Conservation (phyloP, 1,139 yeast species). For the Yamadazyma sp. region DNA sequence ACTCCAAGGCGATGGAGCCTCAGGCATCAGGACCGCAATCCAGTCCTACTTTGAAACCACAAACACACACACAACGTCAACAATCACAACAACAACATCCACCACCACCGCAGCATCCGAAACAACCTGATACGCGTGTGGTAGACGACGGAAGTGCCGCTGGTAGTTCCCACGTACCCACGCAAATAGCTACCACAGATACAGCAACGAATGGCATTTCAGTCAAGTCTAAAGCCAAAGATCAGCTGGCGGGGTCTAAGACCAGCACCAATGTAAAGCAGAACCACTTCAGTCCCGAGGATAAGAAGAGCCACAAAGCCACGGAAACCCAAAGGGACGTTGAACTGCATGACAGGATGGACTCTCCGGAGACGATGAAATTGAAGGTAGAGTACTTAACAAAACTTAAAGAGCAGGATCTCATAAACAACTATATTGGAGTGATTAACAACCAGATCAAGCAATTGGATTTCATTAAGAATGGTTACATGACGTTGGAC, state of each 20-base stretch:
- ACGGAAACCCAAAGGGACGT: neutral
- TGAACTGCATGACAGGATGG: conserved; percentile 1
- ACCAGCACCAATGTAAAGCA: neutral
- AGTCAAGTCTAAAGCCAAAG: neutral
- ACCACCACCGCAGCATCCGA: no score
- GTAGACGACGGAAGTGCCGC: neutral
- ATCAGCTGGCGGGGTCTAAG: neutral
- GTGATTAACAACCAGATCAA: conserved; percentile 46
- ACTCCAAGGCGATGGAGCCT: neutral
- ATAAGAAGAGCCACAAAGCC: neutral
- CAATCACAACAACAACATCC: no score
- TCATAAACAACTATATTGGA: conserved; percentile 46
- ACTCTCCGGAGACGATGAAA: conserved; percentile 21
- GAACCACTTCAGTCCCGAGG: neutral
- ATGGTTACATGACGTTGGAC: conserved; percentile 48
- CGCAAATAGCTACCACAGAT: no score
- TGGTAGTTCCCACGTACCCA: neutral
- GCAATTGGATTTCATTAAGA: conserved; percentile 46
- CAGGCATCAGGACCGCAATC: neutral
- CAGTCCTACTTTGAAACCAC: no score
- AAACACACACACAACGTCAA: no score
- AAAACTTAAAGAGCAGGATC: conserved; percentile 46
- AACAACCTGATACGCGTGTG: no score
- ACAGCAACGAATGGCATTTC: neutral
- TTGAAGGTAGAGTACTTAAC: conserved; percentile 36